Conservation (phyloP, 495 filamentous ascomycete species). For the Penicillium crystallinum region DNA sequence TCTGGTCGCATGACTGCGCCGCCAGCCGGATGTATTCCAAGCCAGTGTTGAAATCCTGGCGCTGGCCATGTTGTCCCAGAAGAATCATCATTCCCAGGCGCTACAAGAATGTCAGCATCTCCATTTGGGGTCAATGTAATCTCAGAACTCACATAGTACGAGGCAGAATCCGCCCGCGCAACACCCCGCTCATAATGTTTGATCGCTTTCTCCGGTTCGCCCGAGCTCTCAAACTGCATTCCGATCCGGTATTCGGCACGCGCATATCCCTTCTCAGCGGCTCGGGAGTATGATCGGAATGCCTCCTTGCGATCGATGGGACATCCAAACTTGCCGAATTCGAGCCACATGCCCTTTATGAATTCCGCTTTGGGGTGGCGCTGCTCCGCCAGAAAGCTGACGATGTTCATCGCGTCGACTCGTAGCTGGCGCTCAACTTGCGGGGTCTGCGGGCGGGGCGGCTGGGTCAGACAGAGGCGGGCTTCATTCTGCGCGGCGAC, state of each 20-base stretch:
- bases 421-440: conserved; percentile 81
- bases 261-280: conserved; percentile 88
- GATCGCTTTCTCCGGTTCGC: conserved; percentile 84
- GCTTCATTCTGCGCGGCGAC: conserved; percentile 65
- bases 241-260: conserved; percentile 94
- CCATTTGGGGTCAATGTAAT: background rate
- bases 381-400: conserved; percentile 83
- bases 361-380: conserved; percentile 92
- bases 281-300: conserved; percentile 74
- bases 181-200: conserved; percentile 82
- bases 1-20: conserved; percentile 88
- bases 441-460: conserved; percentile 68
- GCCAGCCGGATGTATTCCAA: conserved; percentile 76
- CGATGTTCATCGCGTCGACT: conserved; percentile 85
- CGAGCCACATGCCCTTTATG: conserved; percentile 93
- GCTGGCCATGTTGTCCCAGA: conserved; percentile 85
- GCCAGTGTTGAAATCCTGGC: conserved; percentile 71
- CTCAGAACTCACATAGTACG: conserved; percentile 58
- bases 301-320: conserved; percentile 91
- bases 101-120: conserved; percentile 31
- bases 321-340: conserved; percentile 93
- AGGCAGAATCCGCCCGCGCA: conserved; percentile 77
- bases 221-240: conserved; percentile 94
- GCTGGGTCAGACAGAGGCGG: conserved; percentile 58
- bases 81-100: conserved; percentile 96